Base-by-base conservation (phyloP, 202 grass and related monocot species). In the Alloteropsis angusta region DNA sequence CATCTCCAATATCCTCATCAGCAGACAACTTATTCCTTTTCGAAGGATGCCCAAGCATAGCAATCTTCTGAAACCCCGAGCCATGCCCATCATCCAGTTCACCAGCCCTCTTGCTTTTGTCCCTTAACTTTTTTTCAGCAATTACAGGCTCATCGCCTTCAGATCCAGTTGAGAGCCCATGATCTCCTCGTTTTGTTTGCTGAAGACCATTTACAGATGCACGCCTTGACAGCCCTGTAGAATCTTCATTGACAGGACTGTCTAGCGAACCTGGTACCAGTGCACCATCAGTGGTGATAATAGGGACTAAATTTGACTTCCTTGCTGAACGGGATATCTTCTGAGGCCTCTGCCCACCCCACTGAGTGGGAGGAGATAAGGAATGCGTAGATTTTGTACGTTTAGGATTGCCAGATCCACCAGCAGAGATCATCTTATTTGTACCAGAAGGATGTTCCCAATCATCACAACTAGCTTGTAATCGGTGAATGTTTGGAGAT, bases 281-380 rank as follows among this genome's bases (percentile, higher is more conserved):
- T 72, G 76, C 52, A 43, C 78, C 82, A 82, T 91, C 91, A 43
- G 85, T 72, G 80, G 86, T 76, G 39, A 81, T 70, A 75, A 93
- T 68, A 45, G 91, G 86, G 17, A 77, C 74, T 81, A 91, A 85
- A 85, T 90, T 97, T 79, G 94, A 97, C 78, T 88, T 92, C 74
- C 94, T 92, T 88, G 89, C 88, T 41, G 80, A 82, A 55, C 94
- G 94, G 18, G 90, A 93, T 78, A 92, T 90, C 79, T 97, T 97
- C 41, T 85, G 94, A 90, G 94, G 88, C 80, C 94, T 97, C 54
- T 97, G 93, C 38, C 86, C 85, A 85, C 73, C 91, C 91, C 94
- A 97, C 73, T 93, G 87, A 25, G 85, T 78, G 13, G 94, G 86
- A 80, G 89, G 88, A 50, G 94, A 91, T 78, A 93, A 85, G 37